A percentile compares a stretch with the other conserved stretches of the same genome.
These are phyloP conservation scores for Trematosphaeria pertusa DNA, from an alignment of 2,329 filamentous ascomycete species.

Conservation along the genomic window DNA sequence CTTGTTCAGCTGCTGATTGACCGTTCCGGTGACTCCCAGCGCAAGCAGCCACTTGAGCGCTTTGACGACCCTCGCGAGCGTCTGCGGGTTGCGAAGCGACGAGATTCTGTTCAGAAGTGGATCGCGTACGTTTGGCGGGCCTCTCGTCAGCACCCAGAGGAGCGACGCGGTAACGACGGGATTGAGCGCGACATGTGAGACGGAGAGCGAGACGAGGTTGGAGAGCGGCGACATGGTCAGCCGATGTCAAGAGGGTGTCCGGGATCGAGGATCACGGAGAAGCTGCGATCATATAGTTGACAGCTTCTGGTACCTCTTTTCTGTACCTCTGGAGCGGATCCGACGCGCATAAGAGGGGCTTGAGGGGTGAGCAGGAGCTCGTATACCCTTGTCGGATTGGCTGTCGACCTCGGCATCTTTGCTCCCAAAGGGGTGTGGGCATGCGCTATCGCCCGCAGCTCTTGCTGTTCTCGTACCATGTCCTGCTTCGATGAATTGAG, in stretches of 20 bases:
- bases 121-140: constrained; percentile 31
- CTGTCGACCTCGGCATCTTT: no score
- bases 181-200: constrained; percentile 36
- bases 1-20: constrained; percentile 38
- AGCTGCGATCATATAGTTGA: no score
- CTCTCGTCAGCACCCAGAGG: constrained; percentile 40
- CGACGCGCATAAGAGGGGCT: no score
- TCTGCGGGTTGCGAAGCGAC: constrained; percentile 31
- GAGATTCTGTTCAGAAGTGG: constrained; percentile 27
- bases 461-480: no score
- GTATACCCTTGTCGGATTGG: no score
- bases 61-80: constrained; percentile 28
- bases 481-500: no score
- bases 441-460: no score
- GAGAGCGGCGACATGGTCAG: constrained; percentile 5
- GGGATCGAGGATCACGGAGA: background rate
- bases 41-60: constrained; percentile 39
- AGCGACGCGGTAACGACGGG: constrained; percentile 38
- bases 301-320: no score
- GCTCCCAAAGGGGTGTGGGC: no score
- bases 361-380: no score
- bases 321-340: no score
- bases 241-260: background rate
- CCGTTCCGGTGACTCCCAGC: constrained; percentile 38
- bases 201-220: constrained; percentile 27